Conservation (phyloP, 768 basidiomycete genomes). For the Mycena leptocephala region DNA sequence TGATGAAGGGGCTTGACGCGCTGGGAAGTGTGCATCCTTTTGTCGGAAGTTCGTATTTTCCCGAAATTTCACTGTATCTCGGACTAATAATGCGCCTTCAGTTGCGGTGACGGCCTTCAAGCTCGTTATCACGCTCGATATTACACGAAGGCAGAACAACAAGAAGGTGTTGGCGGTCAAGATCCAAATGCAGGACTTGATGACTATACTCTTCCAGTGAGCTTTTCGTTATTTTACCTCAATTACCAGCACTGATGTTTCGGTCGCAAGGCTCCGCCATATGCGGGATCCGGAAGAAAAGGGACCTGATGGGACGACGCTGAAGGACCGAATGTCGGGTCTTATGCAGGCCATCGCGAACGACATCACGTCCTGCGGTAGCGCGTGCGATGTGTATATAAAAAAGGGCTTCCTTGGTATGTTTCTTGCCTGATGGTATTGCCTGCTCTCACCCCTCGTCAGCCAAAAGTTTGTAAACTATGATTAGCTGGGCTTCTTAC, state of each 20-base stretch:
- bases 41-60: slow-evolving; percentile 31
- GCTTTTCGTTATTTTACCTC: slow-evolving; percentile 17
- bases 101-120: slow-evolving; percentile 63
- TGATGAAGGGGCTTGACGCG: slow-evolving; percentile 42
- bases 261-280: slow-evolving; percentile 24
- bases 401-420: slow-evolving; percentile 51
- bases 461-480: too few relatives aligned
- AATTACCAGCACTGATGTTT: not conserved
- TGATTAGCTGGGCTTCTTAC: too few relatives aligned
- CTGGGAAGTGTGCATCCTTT: slow-evolving; percentile 43
- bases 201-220: slow-evolving; percentile 60
- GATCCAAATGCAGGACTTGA: slow-evolving; percentile 62
- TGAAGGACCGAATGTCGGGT: slow-evolving; percentile 45
- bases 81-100: not conserved
- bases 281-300: slow-evolving; percentile 34
- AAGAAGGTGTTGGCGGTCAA: slow-evolving; percentile 58
- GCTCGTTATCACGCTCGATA: slow-evolving; percentile 57
- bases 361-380: slow-evolving; percentile 57
- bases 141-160: slow-evolving; percentile 61
- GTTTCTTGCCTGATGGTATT: not conserved
- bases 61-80: not conserved
- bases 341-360: slow-evolving; percentile 46
- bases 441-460: not conserved
- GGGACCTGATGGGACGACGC: slow-evolving; percentile 45
- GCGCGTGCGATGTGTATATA: slow-evolving; percentile 57